phyloP scores from a whole-genome alignment of 768 basidiomycete species.

The Exsudoporus frostii region DNA sequence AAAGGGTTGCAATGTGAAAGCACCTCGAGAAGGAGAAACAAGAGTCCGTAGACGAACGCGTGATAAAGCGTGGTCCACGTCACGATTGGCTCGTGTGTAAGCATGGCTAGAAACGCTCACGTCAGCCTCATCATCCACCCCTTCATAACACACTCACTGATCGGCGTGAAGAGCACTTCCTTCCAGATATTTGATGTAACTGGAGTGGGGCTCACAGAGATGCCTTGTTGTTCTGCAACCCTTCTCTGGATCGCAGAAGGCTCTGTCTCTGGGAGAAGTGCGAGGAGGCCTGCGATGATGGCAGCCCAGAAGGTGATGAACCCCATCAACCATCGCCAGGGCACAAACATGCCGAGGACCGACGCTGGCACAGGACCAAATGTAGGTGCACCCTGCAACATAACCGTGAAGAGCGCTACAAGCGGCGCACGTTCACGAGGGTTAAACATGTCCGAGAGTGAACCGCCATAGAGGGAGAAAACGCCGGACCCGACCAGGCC shows the following conservation, averaged over 20 bases:
- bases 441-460: constrained; percentile 29
- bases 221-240: constrained; percentile 10
- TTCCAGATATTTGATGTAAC: constrained; percentile 16
- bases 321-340: constrained; percentile 28
- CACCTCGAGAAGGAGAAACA: constrained; percentile 30
- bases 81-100: constrained; percentile 25
- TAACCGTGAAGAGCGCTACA: constrained; percentile 29
- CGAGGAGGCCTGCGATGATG: constrained; percentile 12
- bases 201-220: background rate
- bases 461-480: constrained; percentile 31
- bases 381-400: constrained; percentile 30
- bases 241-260: constrained; percentile 17
- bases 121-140: background rate
- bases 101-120: constrained; percentile 16
- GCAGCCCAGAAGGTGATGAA: constrained; percentile 25
- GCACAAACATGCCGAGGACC: constrained; percentile 16
- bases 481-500: constrained; percentile 25
- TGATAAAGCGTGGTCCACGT: constrained; percentile 28
- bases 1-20: background rate
- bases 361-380: constrained; percentile 28
- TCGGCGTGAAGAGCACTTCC: constrained; percentile 23
- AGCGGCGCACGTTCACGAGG: constrained; percentile 28
- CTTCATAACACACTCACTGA: constrained; percentile 18
- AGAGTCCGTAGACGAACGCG: constrained; percentile 27
- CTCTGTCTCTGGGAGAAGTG: constrained; percentile 28